Conservation (phyloP, 139 green algal species). For the Chlamydomonas asymmetrica region DNA sequence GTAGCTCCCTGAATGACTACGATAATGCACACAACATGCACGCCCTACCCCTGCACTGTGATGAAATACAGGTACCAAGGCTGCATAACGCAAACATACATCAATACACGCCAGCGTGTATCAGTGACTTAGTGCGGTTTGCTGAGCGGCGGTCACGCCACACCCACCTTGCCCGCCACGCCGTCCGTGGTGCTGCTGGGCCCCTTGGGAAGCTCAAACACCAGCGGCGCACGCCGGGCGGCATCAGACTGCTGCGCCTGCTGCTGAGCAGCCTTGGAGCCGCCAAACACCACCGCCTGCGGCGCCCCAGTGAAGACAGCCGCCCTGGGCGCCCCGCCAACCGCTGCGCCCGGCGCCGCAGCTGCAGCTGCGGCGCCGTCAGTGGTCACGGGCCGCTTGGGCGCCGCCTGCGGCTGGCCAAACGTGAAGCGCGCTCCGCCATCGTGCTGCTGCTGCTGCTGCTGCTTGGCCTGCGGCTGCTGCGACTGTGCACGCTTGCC, state of each 20-base stretch:
- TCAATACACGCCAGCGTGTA: too few species aligned
- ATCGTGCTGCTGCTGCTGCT: background rate
- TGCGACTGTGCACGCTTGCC: constrained; percentile 4
- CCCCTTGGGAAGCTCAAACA: too few species aligned
- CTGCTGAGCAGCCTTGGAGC: too few species aligned
- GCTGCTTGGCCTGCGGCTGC: background rate
- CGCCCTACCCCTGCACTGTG: too few species aligned
- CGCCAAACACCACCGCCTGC: background rate
- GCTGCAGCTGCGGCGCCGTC: background rate
- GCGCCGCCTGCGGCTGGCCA: background rate
- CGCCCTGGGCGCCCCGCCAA: background rate
- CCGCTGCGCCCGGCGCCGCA: background rate
- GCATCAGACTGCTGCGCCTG: background rate
- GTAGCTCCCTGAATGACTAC: too few species aligned
- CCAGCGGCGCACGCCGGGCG: background rate
- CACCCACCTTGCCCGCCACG: too few species aligned
- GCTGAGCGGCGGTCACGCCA: too few species aligned
- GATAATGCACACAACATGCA: too few species aligned
- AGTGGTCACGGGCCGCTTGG: background rate
- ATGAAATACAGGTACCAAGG: too few species aligned
- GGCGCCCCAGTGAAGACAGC: constrained; percentile 1
- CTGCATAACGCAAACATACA: too few species aligned
- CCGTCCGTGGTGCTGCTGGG: too few species aligned
- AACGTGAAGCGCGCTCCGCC: background rate
- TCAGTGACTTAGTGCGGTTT: too few species aligned